Base-by-base conservation (phyloP, 1,139 yeast species). In the Yamadazyma oceani region DNA sequence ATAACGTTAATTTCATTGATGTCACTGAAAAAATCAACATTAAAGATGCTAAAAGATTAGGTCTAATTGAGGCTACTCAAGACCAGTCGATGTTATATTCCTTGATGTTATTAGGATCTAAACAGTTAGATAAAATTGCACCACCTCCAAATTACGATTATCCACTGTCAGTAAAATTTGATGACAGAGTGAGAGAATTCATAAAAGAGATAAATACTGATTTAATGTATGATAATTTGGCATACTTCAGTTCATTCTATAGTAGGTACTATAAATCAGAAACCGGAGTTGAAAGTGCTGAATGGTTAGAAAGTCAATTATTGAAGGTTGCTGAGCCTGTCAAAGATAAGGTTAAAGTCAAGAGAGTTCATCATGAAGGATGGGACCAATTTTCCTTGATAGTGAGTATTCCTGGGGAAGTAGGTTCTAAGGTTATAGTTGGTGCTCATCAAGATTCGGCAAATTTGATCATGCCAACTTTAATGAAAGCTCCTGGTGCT, bases 371-470 rank as follows among this genome's bases (percentile, higher is more conserved):
- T 12, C 76, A 70, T 44, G 44, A 60, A 3, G 69, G 65, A 1
- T 72, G 75, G 75, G 67, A 66, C 47, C 77, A 71, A 46, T 69
- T 53, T 47, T 66, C 73, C 9, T 62, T 72, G 22, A 50, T 70
- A 31, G 74, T 62, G 5, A 51, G 64, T n/a, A 66, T 71, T 35
- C 69, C 71, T 0, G 77, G 77, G 11, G 42, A 56, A 34, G 50
- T 51, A 9, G 45, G 53, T 9, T 65, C 65, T 30, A 63, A 63
- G 35, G 83, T 90, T 2, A 79, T 90, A 14, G 77, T 90, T 21
- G 97, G 97, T 0, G 85, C 96, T 17, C 97, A 92, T 62, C 87
- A 85, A 55, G 98, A 90, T 57, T 85, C 96, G 2, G 75, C 81
- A 45, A 89, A 88, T 56, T 67, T 87, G 43, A 50, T 86, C 36